Base-by-base conservation (phyloP, 805 yeast genomes). In the Scheffersomyces amazonensis region DNA sequence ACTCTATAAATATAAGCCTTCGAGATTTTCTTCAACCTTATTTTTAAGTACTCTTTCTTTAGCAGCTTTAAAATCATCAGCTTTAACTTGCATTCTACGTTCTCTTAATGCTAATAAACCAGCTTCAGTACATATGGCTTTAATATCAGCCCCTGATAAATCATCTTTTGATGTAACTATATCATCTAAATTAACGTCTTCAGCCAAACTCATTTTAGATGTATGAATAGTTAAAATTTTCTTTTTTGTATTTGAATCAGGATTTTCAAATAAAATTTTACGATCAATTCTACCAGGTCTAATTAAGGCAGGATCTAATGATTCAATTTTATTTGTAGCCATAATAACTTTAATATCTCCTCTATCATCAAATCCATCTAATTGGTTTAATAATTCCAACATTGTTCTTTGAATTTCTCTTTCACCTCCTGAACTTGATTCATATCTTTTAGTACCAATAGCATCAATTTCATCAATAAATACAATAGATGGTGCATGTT, bases 381-480 rank as follows among this genome's bases (percentile, higher is more conserved):
- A 76, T 66, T 91, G 98, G 63, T 91, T 91, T 56, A 91, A 76
- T 54, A 91, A 71, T 67, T 90, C 98, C 76, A 90, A 74, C 98
- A 90, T 91, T 25, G 98, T 91, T 72, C 98, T 82, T 70, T 91
- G 98, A 47, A 91, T 87, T 67, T 91, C 98, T 52, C 96, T 79
- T 67, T 91, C 98, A 58, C 98, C 98, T 31, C 98, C 97, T 16
- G 95, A 83, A 51, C 91, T 95, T 16, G 97, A 88, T 43, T 91
- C 96, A 63, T 91, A 90, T 64, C 99, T 82, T 63, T 91, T 91
- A n/a, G 96, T 86, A 65, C 99, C 99, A 59, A 93, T 93, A 32
- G 99, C 98, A 66, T 93, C 99, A 57, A 93, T 91, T 70, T 93
- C 99, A 69, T 93, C 99, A 49, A 93, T 93, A 57, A 93, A 93